Base-by-base conservation (phyloP, 1,284 basidiomycete genomes). In the Cystobasidiaceae sp. region DNA sequence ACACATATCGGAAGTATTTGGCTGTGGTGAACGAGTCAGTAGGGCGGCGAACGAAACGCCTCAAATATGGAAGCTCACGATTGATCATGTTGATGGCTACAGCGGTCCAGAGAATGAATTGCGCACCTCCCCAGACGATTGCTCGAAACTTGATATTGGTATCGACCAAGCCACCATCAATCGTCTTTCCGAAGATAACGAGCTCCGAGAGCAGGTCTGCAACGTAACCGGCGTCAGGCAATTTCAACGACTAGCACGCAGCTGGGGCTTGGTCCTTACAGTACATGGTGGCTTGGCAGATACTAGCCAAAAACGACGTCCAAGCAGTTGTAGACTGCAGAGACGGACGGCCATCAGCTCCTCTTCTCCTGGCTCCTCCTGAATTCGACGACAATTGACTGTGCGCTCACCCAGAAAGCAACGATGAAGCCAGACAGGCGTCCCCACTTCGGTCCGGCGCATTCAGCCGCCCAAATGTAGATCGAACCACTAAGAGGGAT, bases 391-490 rank as follows among this genome's bases (percentile, higher is more conserved):
- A n/a, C n/a, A n/a, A n/a, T n/a, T n/a, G n/a, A n/a, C n/a, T n/a
- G n/a, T n/a, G 25, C n/a, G n/a, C 61, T 34, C 27, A 88, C 82
- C 89, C 89, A 91, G 87, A 88, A 91, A 48, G 89, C 89, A 28
- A 92, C 89, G 59, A 90, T 76, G 78, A 92, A 91, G 1, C 88
- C 90, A 70, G 90, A 84, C 75, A 91, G 86, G 43, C 89, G 81
- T 2, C 84, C 88, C 72, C 89, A 86, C 71, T 88, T 89, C 11
- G 85, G 85, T 2, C 89, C 89, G 4, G 88, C 90, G 70, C 88
- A 89, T 73, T 90, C 89, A 28, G 89, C 89, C 0, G 88, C 87
- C 90, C 90, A 92, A 64, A 90, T 85, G 76, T 92, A 92, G 75
- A 92, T 91, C 7, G 88, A 90, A 7, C 90, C 90, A 61, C 87